These are phyloP conservation scores for Ascocoryne sarcoides DNA, from an alignment of 2,329 filamentous ascomycete genomes.

Conservation along the genomic window DNA sequence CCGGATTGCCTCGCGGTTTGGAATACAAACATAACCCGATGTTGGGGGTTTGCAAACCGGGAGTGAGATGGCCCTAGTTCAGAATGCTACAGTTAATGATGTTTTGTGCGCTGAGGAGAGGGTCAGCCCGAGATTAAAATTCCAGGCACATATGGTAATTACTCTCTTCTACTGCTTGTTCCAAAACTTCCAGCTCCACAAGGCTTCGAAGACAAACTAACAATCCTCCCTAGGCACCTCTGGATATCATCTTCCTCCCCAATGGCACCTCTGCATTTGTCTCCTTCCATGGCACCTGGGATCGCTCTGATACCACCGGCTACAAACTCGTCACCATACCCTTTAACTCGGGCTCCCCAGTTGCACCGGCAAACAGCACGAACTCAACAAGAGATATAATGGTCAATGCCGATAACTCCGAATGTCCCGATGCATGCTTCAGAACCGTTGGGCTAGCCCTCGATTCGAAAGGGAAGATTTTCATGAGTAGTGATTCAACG, in stretches of 20 bases:
- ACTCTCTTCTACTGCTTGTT: neutral
- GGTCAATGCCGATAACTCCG: constrained; percentile 41
- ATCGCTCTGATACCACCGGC: constrained; percentile 40
- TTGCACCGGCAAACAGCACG: constrained; percentile 33
- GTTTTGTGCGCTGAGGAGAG: constrained; percentile 4
- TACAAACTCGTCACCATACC: constrained; percentile 37
- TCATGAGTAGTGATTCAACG: constrained; percentile 15
- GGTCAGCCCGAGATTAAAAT: constrained; percentile 6
- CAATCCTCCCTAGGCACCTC: constrained; percentile 1
- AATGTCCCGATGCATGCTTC: constrained; percentile 51
- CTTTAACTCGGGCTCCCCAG: constrained; percentile 38
- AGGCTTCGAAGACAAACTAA: neutral
- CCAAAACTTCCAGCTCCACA: neutral
- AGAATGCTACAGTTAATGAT: constrained; percentile 2
- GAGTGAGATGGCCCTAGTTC: constrained; percentile 2
- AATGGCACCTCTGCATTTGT: constrained; percentile 9
- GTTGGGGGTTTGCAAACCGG: constrained; percentile 5
- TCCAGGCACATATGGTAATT: constrained; percentile 11
- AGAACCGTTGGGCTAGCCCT: constrained; percentile 51
- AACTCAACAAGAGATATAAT: constrained; percentile 44
- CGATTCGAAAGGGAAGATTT: constrained; percentile 27
- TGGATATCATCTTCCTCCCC: constrained; percentile 12
- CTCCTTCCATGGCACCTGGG: constrained; percentile 32
- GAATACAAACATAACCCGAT: constrained; percentile 3
- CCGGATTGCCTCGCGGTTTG: constrained; percentile 9